Evolutionary conservation across 306 rosid genomes (phyloP).

Genomic region (Echinosophora koreensis): DNA sequence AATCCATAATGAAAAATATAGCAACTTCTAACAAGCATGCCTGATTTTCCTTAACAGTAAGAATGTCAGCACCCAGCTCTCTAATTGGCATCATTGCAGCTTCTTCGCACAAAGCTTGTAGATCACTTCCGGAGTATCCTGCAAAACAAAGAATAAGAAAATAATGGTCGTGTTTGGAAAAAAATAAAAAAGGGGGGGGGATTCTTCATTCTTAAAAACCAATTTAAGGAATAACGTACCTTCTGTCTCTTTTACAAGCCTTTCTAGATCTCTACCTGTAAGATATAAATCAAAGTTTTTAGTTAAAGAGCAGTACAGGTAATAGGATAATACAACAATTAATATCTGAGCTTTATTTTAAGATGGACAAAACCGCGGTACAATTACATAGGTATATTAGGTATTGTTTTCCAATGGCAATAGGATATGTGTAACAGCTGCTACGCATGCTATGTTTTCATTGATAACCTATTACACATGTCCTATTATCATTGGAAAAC

Average conservation of each 20-base stretch:
- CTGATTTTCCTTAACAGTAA: slow-evolving; percentile 87
- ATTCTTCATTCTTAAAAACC: neutral
- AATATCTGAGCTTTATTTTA: neutral
- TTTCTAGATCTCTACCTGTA: slow-evolving; percentile 84
- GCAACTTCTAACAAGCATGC: slow-evolving; percentile 50
- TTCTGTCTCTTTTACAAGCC: slow-evolving; percentile 85
- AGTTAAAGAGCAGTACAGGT: slow-evolving; percentile 14
- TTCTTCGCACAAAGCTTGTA: slow-evolving; percentile 99
- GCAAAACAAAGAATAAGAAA: slow-evolving; percentile 42
- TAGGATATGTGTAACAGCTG: too few relatives aligned
- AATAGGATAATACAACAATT: neutral
- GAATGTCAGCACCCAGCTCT: slow-evolving; percentile 89
- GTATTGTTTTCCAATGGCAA: too few relatives aligned
- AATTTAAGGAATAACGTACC: slow-evolving; percentile 51
- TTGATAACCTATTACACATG: too few relatives aligned
- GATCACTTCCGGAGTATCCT: slow-evolving; percentile 99
- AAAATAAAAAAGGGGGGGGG: too few relatives aligned
- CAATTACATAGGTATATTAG: too few relatives aligned
- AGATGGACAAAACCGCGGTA: neutral
- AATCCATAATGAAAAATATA: neutral
- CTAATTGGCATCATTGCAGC: slow-evolving; percentile 99
- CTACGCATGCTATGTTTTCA: too few relatives aligned
- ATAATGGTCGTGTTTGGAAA: neutral
- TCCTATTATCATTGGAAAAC: too few relatives aligned
- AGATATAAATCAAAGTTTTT: slow-evolving; percentile 21